phyloP scores from a whole-genome alignment of 257 asterid species.

The Solanum rostratum region DNA sequence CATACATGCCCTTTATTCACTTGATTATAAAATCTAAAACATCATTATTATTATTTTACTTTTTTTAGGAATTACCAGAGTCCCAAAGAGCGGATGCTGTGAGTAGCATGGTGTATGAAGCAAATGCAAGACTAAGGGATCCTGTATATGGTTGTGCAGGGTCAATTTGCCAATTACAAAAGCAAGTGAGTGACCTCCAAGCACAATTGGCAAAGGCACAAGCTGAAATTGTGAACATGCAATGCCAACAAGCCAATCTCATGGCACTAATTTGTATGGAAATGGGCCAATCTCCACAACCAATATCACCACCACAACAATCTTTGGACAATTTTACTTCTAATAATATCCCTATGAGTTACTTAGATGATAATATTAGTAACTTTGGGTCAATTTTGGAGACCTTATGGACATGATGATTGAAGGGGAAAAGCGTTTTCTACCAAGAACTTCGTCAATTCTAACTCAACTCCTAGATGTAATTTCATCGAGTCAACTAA shows the following conservation, averaged over 20 bases:
- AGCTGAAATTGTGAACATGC: constrained; percentile 56
- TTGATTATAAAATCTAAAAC: background rate
- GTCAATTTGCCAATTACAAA: constrained; percentile 60
- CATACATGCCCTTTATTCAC: too few relatives aligned
- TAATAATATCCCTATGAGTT: background rate
- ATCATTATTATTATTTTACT: background rate
- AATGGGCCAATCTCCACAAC: constrained; percentile 26
- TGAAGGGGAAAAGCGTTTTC: background rate
- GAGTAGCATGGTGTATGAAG: constrained; percentile 84
- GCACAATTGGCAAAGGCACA: constrained; percentile 60
- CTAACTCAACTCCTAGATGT: background rate
- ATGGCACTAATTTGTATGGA: constrained; percentile 62
- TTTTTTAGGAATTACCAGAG: constrained; percentile 57
- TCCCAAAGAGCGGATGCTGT: constrained; percentile 59
- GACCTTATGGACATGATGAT: constrained; percentile 31
- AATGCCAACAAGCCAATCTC: constrained; percentile 54
- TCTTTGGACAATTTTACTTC: constrained; percentile 6
- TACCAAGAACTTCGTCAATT: background rate
- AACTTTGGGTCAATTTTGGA: constrained; percentile 29
- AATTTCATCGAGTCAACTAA: background rate
- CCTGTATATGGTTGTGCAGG: constrained; percentile 84
- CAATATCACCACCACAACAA: constrained; percentile 10
- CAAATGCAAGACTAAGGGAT: constrained; percentile 62
- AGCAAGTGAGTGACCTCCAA: constrained; percentile 58
- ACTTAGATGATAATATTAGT: constrained; percentile 25